These are phyloP conservation scores for Gossypioides kirkii DNA, from an alignment of 345 rosid genomes.

Conservation along the genomic window DNA sequence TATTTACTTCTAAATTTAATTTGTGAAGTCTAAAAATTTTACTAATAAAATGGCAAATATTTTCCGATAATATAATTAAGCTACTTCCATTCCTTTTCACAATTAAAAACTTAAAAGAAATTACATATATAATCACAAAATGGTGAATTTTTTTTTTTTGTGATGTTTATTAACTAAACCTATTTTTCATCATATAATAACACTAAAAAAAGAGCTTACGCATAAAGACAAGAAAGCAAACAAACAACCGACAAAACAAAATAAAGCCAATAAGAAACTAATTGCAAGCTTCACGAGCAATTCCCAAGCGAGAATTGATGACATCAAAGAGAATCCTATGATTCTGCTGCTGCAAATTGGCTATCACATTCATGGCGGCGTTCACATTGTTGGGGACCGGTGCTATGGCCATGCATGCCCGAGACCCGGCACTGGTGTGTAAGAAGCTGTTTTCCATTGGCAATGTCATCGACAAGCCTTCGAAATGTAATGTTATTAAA, in stretches of 20 bases:
- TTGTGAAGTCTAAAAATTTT: too few species aligned
- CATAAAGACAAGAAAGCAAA: not conserved
- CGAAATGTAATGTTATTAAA: conserved; percentile 50
- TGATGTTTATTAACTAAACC: conserved; percentile 4
- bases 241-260: not conserved
- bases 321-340: conserved; percentile 70
- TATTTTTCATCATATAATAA: not conserved
- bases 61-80: not conserved
- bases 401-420: conserved; percentile 80
- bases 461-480: conserved; percentile 50
- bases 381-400: conserved; percentile 56
- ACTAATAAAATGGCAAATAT: too few species aligned
- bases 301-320: conserved; percentile 70
- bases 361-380: conserved; percentile 72
- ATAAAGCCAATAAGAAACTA: conserved; percentile 18
- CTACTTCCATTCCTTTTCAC: conserved; percentile 4
- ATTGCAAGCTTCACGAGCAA: conserved; percentile 79
- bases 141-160: not conserved
- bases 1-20: too few species aligned
- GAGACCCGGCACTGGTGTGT: conserved; percentile 71
- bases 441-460: conserved; percentile 82
- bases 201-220: not conserved
- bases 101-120: not conserved
- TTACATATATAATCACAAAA: not conserved
- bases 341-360: conserved; percentile 92